Base-by-base conservation (phyloP, 2,329 filamentous ascomycete species). In the Colletotrichum abscissum region DNA sequence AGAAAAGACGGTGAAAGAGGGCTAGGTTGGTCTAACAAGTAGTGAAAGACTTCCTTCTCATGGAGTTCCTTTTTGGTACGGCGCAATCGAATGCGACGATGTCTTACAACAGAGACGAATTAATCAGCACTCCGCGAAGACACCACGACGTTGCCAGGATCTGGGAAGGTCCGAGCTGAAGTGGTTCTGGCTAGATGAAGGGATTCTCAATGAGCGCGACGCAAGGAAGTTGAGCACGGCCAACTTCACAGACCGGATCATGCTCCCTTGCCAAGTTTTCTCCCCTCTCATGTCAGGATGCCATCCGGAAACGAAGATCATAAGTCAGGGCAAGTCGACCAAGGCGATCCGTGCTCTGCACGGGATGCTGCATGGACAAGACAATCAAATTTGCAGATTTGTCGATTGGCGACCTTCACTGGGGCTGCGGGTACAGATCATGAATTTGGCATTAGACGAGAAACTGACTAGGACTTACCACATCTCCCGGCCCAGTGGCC, bases 91-190 rank as follows among this genome's bases (percentile, higher is more conserved):
- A 28, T 56, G 16, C 38, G 26, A 58, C 46, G n/a, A 9, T 19
- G 19, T 64, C 26, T 55, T 26, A 35, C 49, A 8, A 11, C 26
- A 24, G 8, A 9, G 2, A 14, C 11, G 12, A 19, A 7, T n/a
- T 28, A 19, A 28, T 14, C 54, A 63, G 26, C 38, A 62, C 46
- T 5, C 49, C 33, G 33, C 33, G 46, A 28, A 19, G 19, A 30
- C 26, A 63, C 22, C 35, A 55, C 35, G 52, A 52, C 42, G 52
- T 42, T 28, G 65, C 30, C 19, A 28, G 67, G 57, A 22, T 24
- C 14, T 16, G 69, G 16, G 26, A 14, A 46, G 57, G 64, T 68
- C 64, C 26, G 22, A 63, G 69, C 64, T 67, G 35, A 68, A 58
- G 56, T 58, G 38, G 49, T 60, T 26, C 46, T 49, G 57, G 38